Base-by-base conservation (phyloP, 139 green algal species). In the Chlorella sp. region DNA sequence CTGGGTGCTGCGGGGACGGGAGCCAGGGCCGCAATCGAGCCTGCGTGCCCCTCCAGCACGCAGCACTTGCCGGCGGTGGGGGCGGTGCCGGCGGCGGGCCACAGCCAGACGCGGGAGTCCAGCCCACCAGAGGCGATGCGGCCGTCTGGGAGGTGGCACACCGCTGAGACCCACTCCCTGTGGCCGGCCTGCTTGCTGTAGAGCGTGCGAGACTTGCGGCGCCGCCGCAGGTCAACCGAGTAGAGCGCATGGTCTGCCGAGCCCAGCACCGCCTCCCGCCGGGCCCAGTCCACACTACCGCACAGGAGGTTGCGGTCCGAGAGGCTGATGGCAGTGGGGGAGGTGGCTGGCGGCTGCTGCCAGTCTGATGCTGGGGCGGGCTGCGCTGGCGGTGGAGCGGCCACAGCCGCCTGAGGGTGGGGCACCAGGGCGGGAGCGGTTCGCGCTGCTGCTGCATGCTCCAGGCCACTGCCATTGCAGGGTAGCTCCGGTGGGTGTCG, bases 221-320 rank as follows among this genome's bases (percentile, higher is more conserved):
- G 81, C 55, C 81, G 90, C 6, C 55, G 63, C 0, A 91, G 47
- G 47, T 95, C 86, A 16, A 97, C 79, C 1, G 89, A 79, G 81
- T 98, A 97, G 21, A 95, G 80, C 12, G 93, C 95, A 81, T 98
- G 95, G 86, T 98, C 95, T 12, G 91, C 90, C 32, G 78, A 86
- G 20, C 94, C 93, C 26, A 95, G 28, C 21, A 95, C 93, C 20
- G 90, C 90, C 62, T 95, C 90, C 3, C 69, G 55, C 0, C 23
- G 32, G 15, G 32, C 63, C 90, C 91, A 95, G 80, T 92, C 73
- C 11, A 93, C 89, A n/a, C 87, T 89, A 25, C 82, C 91, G 84
- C 94, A 96, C 51, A 95, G 78, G 28, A 91, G 78, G 36, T 71
- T 71, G 75, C 75, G 75, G 20, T 70, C 21, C 0, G 55, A 57